Evolutionary conservation across 345 rosid genomes (phyloP).

Genomic region (Geranium rotundifolium): DNA sequence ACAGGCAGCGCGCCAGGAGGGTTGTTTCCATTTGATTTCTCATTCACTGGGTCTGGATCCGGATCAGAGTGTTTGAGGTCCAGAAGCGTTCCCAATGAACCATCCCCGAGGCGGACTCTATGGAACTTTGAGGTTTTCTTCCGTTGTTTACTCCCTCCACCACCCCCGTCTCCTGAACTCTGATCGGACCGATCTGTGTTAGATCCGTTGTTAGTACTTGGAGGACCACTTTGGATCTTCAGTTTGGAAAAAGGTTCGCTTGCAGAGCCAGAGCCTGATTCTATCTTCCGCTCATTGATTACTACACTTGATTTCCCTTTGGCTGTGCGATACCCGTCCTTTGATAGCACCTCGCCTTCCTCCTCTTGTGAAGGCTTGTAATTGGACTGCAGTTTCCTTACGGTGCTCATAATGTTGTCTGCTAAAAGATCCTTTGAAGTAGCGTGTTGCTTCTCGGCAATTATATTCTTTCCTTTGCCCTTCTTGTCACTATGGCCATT

Average conservation of each 20-base stretch:
- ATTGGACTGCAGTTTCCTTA: constrained; percentile 44
- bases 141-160: constrained; percentile 34
- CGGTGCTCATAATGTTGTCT: constrained; percentile 44
- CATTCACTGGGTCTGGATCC: constrained; percentile 11
- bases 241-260: constrained; percentile 7
- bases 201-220: constrained; percentile 20
- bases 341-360: constrained; percentile 34
- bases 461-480: constrained; percentile 37
- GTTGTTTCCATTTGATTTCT: constrained; percentile 17
- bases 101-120: constrained; percentile 65
- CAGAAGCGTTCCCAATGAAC: constrained; percentile 51
- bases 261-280: constrained; percentile 10
- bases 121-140: constrained; percentile 79
- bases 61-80: constrained; percentile 32
- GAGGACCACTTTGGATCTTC: constrained; percentile 13
- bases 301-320: constrained; percentile 39
- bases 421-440: constrained; percentile 40
- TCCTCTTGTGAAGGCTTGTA: constrained; percentile 38
- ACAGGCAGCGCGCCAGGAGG: constrained; percentile 28
- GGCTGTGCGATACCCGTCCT: constrained; percentile 46
- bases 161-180: constrained; percentile 19
- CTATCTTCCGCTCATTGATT: constrained; percentile 14
- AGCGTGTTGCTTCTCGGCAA: constrained; percentile 16
- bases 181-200: background rate
- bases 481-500: constrained; percentile 26